Evolutionary conservation across 495 filamentous ascomycete genomes (phyloP).

Genomic region (Lasiosphaeria miniovina): DNA sequence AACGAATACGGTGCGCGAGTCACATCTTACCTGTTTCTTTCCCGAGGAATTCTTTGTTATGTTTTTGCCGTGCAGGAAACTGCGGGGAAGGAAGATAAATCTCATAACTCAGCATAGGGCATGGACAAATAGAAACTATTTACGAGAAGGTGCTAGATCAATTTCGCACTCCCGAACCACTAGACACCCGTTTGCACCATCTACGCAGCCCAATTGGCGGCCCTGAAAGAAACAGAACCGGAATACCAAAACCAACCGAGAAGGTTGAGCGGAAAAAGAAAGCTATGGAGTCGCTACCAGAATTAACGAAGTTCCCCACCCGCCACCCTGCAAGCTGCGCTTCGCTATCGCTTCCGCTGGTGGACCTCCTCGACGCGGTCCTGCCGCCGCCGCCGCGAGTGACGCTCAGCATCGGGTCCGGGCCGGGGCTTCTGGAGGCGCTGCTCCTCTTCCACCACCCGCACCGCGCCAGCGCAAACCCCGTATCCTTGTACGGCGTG

Average conservation of each 20-base stretch:
- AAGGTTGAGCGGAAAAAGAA: too few species aligned
- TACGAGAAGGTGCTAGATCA: not conserved
- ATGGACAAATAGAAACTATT: not conserved
- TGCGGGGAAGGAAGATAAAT: not conserved
- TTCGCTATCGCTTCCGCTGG: slow-evolving; percentile 23
- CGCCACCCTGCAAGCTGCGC: slow-evolving; percentile 22
- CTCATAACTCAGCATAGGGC: not conserved
- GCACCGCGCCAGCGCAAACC: not conserved
- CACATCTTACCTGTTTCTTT: too few species aligned
- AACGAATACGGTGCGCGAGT: not conserved
- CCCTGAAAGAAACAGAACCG: too few species aligned
- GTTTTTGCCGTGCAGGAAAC: not conserved
- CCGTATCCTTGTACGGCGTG: slow-evolving; percentile 18
- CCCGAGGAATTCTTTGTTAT: not conserved
- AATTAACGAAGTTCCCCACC: slow-evolving; percentile 9
- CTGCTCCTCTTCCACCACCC: slow-evolving; percentile 17
- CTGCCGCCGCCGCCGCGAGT: slow-evolving; percentile 18
- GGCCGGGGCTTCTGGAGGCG: slow-evolving; percentile 28
- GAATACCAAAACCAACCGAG: too few species aligned
- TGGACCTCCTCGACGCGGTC: slow-evolving; percentile 18
- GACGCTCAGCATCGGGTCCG: slow-evolving; percentile 24
- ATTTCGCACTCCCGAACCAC: too few species aligned
- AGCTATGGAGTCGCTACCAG: slow-evolving; percentile 7
- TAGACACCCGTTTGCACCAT: too few species aligned
- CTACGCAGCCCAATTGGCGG: too few species aligned